Evolutionary conservation across 1,139 yeast genomes (phyloP).

Genomic region (Hyphopichia khmerensis): DNA sequence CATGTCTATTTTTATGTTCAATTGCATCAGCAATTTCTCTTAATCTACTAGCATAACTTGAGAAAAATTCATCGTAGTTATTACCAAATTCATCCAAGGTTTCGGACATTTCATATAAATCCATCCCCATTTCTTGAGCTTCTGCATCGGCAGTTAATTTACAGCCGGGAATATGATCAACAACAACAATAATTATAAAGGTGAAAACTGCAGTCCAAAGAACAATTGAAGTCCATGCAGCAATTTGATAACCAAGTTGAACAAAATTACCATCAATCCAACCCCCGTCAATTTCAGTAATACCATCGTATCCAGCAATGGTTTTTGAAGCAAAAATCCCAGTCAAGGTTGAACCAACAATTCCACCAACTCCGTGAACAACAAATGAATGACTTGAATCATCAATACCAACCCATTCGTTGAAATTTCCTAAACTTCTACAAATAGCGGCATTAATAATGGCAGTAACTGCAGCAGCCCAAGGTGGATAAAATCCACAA

Average conservation of each 20-base stretch:
- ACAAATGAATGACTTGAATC: constrained; percentile 48
- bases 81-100: constrained; percentile 29
- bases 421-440: constrained; percentile 33
- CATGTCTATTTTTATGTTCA: constrained; percentile 7
- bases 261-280: constrained; percentile 51
- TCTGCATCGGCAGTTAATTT: constrained; percentile 41
- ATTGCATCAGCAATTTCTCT: constrained; percentile 14
- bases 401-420: constrained; percentile 45
- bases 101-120: constrained; percentile 32
- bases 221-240: constrained; percentile 36
- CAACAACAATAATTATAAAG: constrained; percentile 35
- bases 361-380: constrained; percentile 51
- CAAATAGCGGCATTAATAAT: constrained; percentile 41
- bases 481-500: constrained; percentile 50
- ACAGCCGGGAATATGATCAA: constrained; percentile 48
- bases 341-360: constrained; percentile 39
- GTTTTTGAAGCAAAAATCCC: constrained; percentile 49
- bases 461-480: constrained; percentile 47
- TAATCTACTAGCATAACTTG: constrained; percentile 16
- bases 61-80: constrained; percentile 20
- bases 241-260: constrained; percentile 52
- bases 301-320: constrained; percentile 47
- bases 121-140: constrained; percentile 51
- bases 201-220: constrained; percentile 46
- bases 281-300: constrained; percentile 46